Percentiles rank a stretch among this genome's conserved stretches.
These are phyloP conservation scores for Hyphodiscus sp. DNA, from an alignment of 2,329 filamentous ascomycete genomes.

Conservation along the genomic window DNA sequence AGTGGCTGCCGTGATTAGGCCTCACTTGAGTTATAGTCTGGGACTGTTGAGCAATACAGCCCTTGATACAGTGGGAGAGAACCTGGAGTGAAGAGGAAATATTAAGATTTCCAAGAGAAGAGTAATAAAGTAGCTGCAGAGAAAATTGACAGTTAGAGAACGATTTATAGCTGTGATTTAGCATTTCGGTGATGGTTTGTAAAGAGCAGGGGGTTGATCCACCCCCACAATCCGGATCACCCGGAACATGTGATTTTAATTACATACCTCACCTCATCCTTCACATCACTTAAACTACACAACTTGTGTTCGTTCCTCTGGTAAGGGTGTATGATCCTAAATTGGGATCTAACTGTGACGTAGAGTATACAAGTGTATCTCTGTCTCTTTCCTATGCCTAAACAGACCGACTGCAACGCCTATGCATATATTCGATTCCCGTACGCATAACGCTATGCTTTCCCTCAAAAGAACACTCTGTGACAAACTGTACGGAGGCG, in stretches of 20 bases:
- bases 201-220: background rate
- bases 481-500: background rate
- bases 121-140: too few relatives aligned
- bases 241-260: background rate
- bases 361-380: background rate
- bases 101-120: too few relatives aligned
- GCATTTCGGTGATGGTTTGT: too few relatives aligned
- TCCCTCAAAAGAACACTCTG: background rate
- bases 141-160: too few relatives aligned
- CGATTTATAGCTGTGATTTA: too few relatives aligned
- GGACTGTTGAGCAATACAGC: too few relatives aligned
- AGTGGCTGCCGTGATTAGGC: too few relatives aligned
- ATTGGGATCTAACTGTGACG: background rate
- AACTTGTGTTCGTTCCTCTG: background rate
- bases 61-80: too few relatives aligned
- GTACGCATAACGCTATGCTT: conserved; percentile 1
- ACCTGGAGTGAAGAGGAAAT: too few relatives aligned
- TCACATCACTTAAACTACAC: background rate
- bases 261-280: background rate
- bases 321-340: background rate
- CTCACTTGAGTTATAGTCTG: too few relatives aligned
- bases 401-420: background rate
- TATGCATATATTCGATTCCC: background rate
- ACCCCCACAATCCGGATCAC: background rate
- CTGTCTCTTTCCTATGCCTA: background rate